Percentiles rank a stretch among this genome's conserved stretches.
phyloP scores from a whole-genome alignment of 768 basidiomycete species.

The Pisolithus albus region DNA sequence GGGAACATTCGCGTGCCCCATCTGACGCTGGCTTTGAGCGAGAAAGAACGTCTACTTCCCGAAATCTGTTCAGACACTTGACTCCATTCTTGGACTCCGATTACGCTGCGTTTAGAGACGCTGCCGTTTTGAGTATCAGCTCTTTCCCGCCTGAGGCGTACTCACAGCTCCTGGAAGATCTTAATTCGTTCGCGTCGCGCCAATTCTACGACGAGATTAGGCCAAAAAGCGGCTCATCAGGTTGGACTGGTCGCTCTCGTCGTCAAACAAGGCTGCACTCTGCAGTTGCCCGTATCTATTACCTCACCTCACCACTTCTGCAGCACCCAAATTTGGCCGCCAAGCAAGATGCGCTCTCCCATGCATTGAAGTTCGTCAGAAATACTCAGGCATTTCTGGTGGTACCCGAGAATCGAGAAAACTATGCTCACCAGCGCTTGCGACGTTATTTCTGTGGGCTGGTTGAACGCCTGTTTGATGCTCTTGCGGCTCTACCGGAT shows the following conservation, averaged over 20 bases:
- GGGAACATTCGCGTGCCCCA: slow-evolving; percentile 63
- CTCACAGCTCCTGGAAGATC: slow-evolving; percentile 75
- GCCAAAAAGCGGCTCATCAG: slow-evolving; percentile 39
- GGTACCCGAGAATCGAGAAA: slow-evolving; percentile 64
- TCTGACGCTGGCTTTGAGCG: slow-evolving; percentile 74
- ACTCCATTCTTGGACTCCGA: slow-evolving; percentile 87
- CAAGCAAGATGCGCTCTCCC: slow-evolving; percentile 65
- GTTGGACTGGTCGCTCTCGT: slow-evolving; percentile 50
- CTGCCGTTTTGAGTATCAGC: slow-evolving; percentile 84
- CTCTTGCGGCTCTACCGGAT: slow-evolving; percentile 59
- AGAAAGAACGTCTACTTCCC: slow-evolving; percentile 74
- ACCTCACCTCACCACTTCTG: slow-evolving; percentile 72
- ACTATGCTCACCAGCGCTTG: slow-evolving; percentile 69
- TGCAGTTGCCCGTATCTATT: slow-evolving; percentile 84
- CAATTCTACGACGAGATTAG: slow-evolving; percentile 72
- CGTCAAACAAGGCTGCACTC: slow-evolving; percentile 77
- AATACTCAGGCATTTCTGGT: slow-evolving; percentile 77
- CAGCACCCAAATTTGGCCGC: slow-evolving; percentile 62
- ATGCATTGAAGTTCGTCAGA: slow-evolving; percentile 81
- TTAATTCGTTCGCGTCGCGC: slow-evolving; percentile 70
- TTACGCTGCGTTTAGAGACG: slow-evolving; percentile 74
- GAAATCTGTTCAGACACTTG: slow-evolving; percentile 77
- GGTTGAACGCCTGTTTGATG: slow-evolving; percentile 81
- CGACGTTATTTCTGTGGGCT: slow-evolving; percentile 89
- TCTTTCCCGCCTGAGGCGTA: slow-evolving; percentile 74